Evolutionary conservation across 164 flowering plant genomes (phyloP).

Genomic region (Chimonanthus praecox): DNA sequence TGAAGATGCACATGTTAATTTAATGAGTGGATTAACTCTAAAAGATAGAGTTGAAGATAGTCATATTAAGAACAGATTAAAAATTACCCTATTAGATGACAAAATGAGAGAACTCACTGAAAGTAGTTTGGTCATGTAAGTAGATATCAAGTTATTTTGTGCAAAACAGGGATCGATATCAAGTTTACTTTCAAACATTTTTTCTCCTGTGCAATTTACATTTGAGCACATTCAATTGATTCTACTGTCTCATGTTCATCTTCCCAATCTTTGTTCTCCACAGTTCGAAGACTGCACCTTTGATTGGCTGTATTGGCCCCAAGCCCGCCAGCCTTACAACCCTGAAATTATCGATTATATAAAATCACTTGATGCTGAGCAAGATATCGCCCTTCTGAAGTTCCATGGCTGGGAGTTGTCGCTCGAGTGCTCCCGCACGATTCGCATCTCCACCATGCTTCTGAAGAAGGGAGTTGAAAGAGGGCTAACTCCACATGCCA

Average conservation of each 20-base stretch:
- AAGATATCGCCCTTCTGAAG: constrained; percentile 56
- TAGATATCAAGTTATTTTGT: no score
- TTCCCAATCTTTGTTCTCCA: constrained; percentile 3
- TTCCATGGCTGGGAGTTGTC: constrained; percentile 63
- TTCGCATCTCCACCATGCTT: constrained; percentile 75
- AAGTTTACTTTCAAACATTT: no score
- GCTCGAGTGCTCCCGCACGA: constrained; percentile 43
- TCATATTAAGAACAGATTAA: no score
- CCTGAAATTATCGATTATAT: constrained; percentile 50
- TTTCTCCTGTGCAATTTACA: no score
- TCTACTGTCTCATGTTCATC: neutral
- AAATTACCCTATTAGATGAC: no score
- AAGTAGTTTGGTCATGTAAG: no score
- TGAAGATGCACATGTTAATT: no score
- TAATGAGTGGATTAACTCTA: no score
- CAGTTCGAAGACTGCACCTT: constrained; percentile 88
- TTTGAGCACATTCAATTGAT: no score
- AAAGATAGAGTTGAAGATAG: no score
- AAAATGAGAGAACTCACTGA: no score
- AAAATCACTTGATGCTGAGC: constrained; percentile 61
- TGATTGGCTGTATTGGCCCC: constrained; percentile 90
- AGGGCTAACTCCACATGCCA: constrained; percentile 57
- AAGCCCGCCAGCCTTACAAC: constrained; percentile 52
- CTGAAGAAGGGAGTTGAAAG: constrained; percentile 68
- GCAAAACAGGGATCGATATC: no score